Evolutionary conservation across 2,329 filamentous ascomycete genomes (phyloP).

Genomic region (Talaromyces sp.): DNA sequence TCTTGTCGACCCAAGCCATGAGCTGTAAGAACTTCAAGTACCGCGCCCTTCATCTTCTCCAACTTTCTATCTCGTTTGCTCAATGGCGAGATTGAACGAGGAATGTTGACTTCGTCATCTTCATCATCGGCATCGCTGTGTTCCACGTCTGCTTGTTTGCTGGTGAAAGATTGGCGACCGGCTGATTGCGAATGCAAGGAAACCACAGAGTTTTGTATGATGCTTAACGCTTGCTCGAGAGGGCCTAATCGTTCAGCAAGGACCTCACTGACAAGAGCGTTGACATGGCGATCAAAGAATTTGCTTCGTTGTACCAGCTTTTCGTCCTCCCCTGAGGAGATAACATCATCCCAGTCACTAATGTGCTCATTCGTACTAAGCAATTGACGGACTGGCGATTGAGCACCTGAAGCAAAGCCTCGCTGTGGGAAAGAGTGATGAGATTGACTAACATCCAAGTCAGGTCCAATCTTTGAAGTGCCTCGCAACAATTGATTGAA

Average conservation of each 20-base stretch:
- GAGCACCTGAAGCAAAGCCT: constrained; percentile 57
- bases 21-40: constrained; percentile 63
- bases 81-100: constrained; percentile 72
- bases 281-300: constrained; percentile 90
- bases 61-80: constrained; percentile 65
- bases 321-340: constrained; percentile 76
- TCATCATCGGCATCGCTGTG: constrained; percentile 95
- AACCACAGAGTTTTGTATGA: constrained; percentile 68
- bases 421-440: constrained; percentile 55
- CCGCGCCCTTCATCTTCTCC: constrained; percentile 70
- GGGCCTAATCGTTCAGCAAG: constrained; percentile 74
- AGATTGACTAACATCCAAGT: constrained; percentile 35
- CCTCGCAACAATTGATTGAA: constrained; percentile 46
- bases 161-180: constrained; percentile 59
- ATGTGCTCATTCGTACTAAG: constrained; percentile 60
- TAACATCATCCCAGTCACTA: constrained; percentile 89
- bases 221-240: constrained; percentile 71
- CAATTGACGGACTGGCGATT: constrained; percentile 59
- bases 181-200: constrained; percentile 56
- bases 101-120: constrained; percentile 57
- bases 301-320: constrained; percentile 76
- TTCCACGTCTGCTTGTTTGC: constrained; percentile 63
- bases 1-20: constrained; percentile 35
- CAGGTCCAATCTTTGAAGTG: constrained; percentile 36
- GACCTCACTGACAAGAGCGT: constrained; percentile 75